phyloP scores from a whole-genome alignment of 352 stramenopile species.

The Achlya hypogyna region DNA sequence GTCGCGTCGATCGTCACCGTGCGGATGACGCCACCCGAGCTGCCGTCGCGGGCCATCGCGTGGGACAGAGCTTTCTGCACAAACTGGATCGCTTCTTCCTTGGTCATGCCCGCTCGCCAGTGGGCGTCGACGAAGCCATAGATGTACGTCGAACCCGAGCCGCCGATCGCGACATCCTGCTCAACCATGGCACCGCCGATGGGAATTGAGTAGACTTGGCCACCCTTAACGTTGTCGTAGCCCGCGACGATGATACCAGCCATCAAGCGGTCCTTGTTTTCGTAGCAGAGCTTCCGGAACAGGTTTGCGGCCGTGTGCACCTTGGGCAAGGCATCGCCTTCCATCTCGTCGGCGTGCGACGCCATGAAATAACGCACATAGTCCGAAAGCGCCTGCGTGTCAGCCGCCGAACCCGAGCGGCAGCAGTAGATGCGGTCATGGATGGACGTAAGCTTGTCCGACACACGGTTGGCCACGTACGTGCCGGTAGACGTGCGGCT shows the following conservation, averaged over 20 bases:
- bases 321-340: conserved; percentile 85
- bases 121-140: conserved; percentile 94
- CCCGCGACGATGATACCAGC: conserved; percentile 97
- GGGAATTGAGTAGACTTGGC: conserved; percentile 93
- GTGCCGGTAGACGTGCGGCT: conserved; percentile 89
- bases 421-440: conserved; percentile 97
- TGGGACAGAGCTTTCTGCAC: conserved; percentile 94
- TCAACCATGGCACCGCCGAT: conserved; percentile 94
- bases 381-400: conserved; percentile 91
- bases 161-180: conserved; percentile 95
- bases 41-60: conserved; percentile 98
- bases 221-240: conserved; percentile 94
- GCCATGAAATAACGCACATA: conserved; percentile 76
- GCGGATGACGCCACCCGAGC: conserved; percentile 96
- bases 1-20: conserved; percentile 91
- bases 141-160: conserved; percentile 97
- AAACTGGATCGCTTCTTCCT: conserved; percentile 92
- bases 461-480: conserved; percentile 97
- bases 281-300: conserved; percentile 94
- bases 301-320: conserved; percentile 97
- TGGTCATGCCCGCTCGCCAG: conserved; percentile 88
- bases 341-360: conserved; percentile 71
- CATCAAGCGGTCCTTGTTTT: conserved; percentile 96
- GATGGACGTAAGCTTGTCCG: conserved; percentile 96
- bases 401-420: conserved; percentile 93